phyloP scores from a whole-genome alignment of 371 early-diverging fungal species.

The Rhizopus sp. region DNA sequence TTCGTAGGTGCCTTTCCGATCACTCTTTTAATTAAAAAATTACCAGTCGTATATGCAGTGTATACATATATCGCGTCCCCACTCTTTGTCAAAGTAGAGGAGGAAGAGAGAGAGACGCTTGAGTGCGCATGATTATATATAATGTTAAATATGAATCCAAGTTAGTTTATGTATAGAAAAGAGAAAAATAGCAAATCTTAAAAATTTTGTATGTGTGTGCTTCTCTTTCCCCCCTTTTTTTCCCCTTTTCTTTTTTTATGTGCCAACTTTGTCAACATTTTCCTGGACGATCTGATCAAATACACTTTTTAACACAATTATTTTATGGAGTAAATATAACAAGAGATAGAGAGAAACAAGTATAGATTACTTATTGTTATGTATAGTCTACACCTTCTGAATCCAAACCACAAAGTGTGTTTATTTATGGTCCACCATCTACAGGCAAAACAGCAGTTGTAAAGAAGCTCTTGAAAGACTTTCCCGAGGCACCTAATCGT shows the following conservation, averaged over 20 bases:
- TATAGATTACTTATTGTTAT: slow-evolving; percentile 23
- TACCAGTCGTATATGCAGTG: too few species aligned
- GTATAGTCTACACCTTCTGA: not conserved
- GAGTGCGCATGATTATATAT: too few species aligned
- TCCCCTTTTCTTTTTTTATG: not conserved
- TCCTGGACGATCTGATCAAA: slow-evolving; percentile 67
- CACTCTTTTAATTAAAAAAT: too few species aligned
- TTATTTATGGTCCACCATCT: slow-evolving; percentile 71
- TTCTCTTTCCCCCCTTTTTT: not conserved
- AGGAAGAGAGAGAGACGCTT: too few species aligned
- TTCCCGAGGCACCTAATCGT: slow-evolving; percentile 4
- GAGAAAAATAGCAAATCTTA: too few species aligned
- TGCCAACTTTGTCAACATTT: slow-evolving; percentile 27
- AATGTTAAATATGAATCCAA: too few species aligned
- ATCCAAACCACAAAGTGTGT: slow-evolving; percentile 38
- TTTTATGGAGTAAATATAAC: not conserved
- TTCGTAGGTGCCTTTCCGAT: too few species aligned
- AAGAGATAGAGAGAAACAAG: slow-evolving; percentile 42
- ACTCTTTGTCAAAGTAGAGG: too few species aligned
- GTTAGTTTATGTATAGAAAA: too few species aligned
- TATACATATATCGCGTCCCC: too few species aligned
- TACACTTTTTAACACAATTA: slow-evolving; percentile 16
- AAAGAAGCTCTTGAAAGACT: slow-evolving; percentile 37
- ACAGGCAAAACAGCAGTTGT: slow-evolving; percentile 78
- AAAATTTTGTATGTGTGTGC: too few species aligned